Base-by-base conservation (phyloP, 2,329 filamentous ascomycete genomes). In the Pseudopithomyces chartarum region DNA sequence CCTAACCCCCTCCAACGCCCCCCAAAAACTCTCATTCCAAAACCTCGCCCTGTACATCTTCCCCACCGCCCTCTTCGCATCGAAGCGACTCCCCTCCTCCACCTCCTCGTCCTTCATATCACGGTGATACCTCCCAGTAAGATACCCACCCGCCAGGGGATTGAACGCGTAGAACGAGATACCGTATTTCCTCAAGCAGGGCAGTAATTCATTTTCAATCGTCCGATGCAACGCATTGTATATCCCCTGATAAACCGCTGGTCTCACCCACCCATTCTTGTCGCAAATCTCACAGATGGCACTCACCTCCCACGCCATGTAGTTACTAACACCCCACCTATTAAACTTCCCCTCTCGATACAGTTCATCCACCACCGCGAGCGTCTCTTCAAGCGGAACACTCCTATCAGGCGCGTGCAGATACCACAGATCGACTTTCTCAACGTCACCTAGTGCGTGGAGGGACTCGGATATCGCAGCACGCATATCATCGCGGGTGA, bases 291-390 rank as follows among this genome's bases (percentile, higher is more conserved):
- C 77, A 55, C 76, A 77, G 22, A 84, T 79, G 58, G 79, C 71
- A 0, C 79, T 79, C 0, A 83, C 79, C 59, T 84, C 62, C 58
- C 58, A 62, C 0, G 78, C 66, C 63, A 71, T 69, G 58, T 76
- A 83, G 60, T 84, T 84, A 54, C 73, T 77, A 39, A 83, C 67
- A 0, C 79, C 81, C 33, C 80, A 76, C 1, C 74, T 66, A n/a
- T 68, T 66, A 62, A 84, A 82, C 23, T 74, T 71, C 0, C 81
- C 81, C 47, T 80, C 75, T 22, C 77, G 60, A 66, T 81, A 69
- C 1, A 84, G 71, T 4, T 76, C 66, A 60, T 84, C 75, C 33
- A 84, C 77, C 23, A 74, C 80, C 6, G 70, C 66, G n/a, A 83
- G 68, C 1, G 81, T 82, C 5, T 78, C 76, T 48, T 79, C 77